Percentiles rank a stretch among this genome's conserved stretches.
These are phyloP conservation scores for Tolypocladium endophyticum DNA, from an alignment of 2,329 filamentous ascomycete genomes.

Conservation along the genomic window DNA sequence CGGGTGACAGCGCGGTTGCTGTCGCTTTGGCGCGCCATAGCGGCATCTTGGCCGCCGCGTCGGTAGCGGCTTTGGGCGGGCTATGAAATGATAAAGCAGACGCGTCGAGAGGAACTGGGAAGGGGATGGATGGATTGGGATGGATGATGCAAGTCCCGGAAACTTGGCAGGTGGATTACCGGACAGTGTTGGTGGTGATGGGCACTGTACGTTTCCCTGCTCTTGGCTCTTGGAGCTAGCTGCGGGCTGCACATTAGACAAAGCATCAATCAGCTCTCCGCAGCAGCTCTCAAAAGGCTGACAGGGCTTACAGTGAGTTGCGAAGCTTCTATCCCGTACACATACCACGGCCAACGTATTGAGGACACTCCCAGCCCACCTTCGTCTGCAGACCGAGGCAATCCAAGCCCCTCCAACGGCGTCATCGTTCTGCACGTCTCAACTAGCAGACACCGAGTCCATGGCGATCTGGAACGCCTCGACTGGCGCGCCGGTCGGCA, in stretches of 20 bases:
- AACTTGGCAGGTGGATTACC: background rate
- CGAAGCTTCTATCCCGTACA: too few species aligned
- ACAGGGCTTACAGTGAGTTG: too few species aligned
- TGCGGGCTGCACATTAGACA: background rate
- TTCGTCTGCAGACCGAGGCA: background rate
- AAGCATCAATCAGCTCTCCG: too few species aligned
- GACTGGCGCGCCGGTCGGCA: too few species aligned
- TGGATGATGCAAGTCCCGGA: background rate
- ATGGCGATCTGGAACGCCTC: background rate
- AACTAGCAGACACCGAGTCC: background rate
- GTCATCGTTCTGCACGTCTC: background rate
- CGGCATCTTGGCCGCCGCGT: conserved; percentile 14
- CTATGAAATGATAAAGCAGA: background rate
- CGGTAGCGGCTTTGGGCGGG: background rate
- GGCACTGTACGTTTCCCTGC: too few species aligned
- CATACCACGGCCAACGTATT: too few species aligned
- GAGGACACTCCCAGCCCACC: too few species aligned
- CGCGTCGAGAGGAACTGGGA: background rate
- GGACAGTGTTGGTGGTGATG: background rate
- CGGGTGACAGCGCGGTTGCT: conserved; percentile 18
- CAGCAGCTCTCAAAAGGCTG: too few species aligned
- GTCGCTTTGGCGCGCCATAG: conserved; percentile 17
- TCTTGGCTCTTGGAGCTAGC: background rate
- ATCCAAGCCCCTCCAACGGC: background rate
- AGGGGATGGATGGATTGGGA: background rate